These are phyloP conservation scores for Blumeria hordei DNA, from an alignment of 2,329 filamentous ascomycete genomes.

Conservation along the genomic window DNA sequence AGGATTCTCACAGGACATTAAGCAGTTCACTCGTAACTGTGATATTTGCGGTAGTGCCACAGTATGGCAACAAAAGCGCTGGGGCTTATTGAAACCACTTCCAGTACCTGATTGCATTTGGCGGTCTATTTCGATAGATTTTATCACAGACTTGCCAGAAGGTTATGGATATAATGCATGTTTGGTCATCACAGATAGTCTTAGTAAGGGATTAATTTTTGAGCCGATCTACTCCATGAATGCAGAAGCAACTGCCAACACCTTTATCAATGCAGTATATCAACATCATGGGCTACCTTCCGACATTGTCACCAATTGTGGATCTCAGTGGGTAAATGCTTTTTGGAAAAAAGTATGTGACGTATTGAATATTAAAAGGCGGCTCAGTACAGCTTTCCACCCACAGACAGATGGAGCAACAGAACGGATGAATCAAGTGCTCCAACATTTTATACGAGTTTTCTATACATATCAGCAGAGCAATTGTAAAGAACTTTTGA, in stretches of 20 bases:
- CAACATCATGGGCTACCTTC: too few species aligned
- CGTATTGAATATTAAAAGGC: not conserved
- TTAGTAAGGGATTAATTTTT: not conserved
- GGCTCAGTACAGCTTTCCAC: not conserved
- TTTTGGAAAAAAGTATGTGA: too few species aligned
- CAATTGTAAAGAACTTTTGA: slow-evolving; percentile 1
- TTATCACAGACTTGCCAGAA: not conserved
- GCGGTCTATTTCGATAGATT: not conserved
- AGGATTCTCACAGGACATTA: not conserved
- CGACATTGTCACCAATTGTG: too few species aligned
- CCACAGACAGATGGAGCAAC: not conserved
- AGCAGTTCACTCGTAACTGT: not conserved
- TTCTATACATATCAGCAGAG: slow-evolving; percentile 3
- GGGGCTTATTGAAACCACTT: not conserved
- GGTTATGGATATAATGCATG: not conserved
- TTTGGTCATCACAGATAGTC: not conserved
- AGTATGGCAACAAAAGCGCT: not conserved
- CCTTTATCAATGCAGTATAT: too few species aligned
- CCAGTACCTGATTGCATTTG: not conserved
- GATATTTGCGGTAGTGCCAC: not conserved
- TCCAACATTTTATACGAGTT: slow-evolving; percentile 1
- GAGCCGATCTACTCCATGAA: not conserved
- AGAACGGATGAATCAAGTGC: slow-evolving; percentile 1
- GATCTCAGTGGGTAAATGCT: too few species aligned
- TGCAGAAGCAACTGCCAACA: not conserved